Base-by-base conservation (phyloP, 2,329 filamentous ascomycete species). In the Neonectria faginata region DNA sequence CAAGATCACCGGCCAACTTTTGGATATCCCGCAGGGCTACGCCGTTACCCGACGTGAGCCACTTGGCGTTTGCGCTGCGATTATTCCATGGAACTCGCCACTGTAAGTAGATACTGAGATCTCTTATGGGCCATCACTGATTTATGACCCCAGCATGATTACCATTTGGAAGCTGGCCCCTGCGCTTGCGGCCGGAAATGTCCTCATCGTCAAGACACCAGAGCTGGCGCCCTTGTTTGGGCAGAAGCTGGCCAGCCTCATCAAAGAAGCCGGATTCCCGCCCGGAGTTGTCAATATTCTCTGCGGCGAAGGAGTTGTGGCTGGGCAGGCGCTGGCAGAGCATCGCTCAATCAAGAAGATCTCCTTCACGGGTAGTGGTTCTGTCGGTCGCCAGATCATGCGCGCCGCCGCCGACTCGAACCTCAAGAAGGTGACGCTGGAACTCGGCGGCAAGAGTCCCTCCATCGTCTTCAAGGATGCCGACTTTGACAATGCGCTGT, bases 51-150 rank as follows among this genome's bases (percentile, higher is more conserved):
- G 54, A 1, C 78, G 92, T 92, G 80, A 92, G 76, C 90, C 91
- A 1, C 80, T 92, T 39, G 91, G 91, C 50, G 91, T 93, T 0
- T 90, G 90, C 64, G 90, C 84, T 2, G 81, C 82, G 74, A 92
- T 93, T 60, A 91, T 92, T 58, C 89, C 90, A 0, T 93, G 91
- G 90, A 93, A 93, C 75, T 92, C 89, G 66, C 91, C 91, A 88
- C 60, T 70, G 66, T 71, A 57, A 63, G 61, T 36, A 12, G 2
- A n/a, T 20, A 6, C n/a, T 1, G 2, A 22, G 9, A 41, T 45
- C 12, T n/a, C 11, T 14, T 1, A 16, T 10, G 20, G 8, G 8
- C 2, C 3, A 10, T 16, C 1, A 16, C 9, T 33, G 8, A 8
- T 22, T 33, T 1, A 0, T 20, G 20, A 3, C 8, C 5, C 5